Evolutionary conservation across 179 eudicot genomes (phyloP), one percentile per base, ranked within the genome.

Genomic region (Beta macrorhiza): DNA sequence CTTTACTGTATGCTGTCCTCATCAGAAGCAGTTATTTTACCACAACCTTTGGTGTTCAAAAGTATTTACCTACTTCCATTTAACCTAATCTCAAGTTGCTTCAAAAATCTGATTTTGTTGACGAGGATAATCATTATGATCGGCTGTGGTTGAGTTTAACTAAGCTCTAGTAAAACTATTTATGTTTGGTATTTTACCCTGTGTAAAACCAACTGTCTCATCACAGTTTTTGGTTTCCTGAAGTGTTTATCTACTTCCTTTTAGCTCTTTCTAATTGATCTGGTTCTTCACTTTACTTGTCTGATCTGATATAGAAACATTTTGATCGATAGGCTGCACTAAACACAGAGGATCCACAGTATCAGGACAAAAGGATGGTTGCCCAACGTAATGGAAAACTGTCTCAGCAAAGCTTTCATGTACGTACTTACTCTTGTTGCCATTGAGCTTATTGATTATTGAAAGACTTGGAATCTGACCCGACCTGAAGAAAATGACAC

Each of bases 311-410:
- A 15, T 73, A 47, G 25, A 16, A 15, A 7, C 67, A 1, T 51
- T 58, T 57, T 73, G 77, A 12, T 72, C 64, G 53, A 68, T 79
- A 96, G 99, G 99, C 97, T 82, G 90, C 95, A 45, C 82, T 96
- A 61, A 91, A 86, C 82, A 93, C 97, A 5, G 98, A 96, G 82
- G 99, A 96, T 90, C 99, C 99, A 58, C 98, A 89, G 83, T 96
- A 96, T 88, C 99, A 96, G 88, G 99, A 94, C 67, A 96, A 96
- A 89, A 89, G 99, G 86, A 84, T 96, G 96, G 99, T 91, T 88
- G 99, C 97, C 81, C 99, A 96, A 82, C 88, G 94, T 78, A 91
- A 96, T 82, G 97, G 98, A 79, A 96, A 92, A 85, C 78, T 92
- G 67, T 90, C 99, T 64, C 82, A 90, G 63, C 98, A 96, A 87